A percentile compares a stretch with the other conserved stretches of the same genome.
Evolutionary conservation across 345 rosid genomes (phyloP).

Genomic region (Salix brachista): DNA sequence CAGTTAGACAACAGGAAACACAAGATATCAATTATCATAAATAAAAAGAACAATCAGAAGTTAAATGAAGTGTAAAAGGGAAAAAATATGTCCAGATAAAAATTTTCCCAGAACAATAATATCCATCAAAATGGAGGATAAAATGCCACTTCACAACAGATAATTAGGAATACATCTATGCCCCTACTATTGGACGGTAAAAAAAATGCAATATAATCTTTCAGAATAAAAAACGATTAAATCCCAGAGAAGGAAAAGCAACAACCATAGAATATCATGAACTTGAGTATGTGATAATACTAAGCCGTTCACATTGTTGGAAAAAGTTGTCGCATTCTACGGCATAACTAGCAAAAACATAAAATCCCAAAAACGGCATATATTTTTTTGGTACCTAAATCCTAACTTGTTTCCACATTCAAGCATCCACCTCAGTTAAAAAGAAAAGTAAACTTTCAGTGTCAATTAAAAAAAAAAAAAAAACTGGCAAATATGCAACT

Average conservation of each 20-base stretch:
- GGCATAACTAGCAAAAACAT: too few relatives aligned
- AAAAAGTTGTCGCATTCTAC: too few relatives aligned
- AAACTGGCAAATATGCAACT: not conserved
- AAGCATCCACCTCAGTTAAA: not conserved
- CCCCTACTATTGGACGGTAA: too few relatives aligned
- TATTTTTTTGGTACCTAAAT: too few relatives aligned
- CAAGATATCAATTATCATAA: not conserved
- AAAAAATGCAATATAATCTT: too few relatives aligned
- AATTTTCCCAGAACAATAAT: not conserved
- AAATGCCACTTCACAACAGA: not conserved
- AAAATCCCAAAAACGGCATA: too few relatives aligned
- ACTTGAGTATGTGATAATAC: too few relatives aligned
- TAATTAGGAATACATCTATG: not conserved
- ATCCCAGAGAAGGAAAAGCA: too few relatives aligned
- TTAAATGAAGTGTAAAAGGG: not conserved
- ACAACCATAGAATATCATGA: too few relatives aligned
- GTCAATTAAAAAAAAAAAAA: not conserved
- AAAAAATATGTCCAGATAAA: not conserved
- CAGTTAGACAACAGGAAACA: not conserved
- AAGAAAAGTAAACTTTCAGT: not conserved
- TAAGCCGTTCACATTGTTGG: too few relatives aligned
- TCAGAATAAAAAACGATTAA: too few relatives aligned
- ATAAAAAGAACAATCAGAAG: not conserved
- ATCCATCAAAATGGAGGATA: not conserved
- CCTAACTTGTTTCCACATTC: not conserved